phyloP scores from a whole-genome alignment of 2,329 filamentous ascomycete species.

The Diaporthe ampelina region DNA sequence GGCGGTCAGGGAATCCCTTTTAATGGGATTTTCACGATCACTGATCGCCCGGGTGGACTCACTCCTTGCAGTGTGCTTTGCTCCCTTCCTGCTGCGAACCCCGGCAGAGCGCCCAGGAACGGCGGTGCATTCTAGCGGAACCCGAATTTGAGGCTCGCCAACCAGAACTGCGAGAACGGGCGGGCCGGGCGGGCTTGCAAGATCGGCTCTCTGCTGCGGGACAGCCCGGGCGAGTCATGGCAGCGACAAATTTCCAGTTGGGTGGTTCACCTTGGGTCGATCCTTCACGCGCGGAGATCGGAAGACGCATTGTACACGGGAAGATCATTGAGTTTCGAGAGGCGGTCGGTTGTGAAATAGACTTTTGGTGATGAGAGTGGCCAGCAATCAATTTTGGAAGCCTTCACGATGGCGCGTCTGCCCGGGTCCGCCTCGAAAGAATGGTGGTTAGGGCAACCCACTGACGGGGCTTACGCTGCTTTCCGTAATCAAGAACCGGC shows the following conservation, averaged over 20 bases:
- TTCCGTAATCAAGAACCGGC: conserved; percentile 1
- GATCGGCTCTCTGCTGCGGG: conserved; percentile 18
- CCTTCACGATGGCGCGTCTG: not conserved
- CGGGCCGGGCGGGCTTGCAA: not conserved
- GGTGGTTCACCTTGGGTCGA: not conserved
- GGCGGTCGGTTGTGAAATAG: not conserved
- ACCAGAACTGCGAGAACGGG: conserved; percentile 11
- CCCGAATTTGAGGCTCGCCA: conserved; percentile 31
- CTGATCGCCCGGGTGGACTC: conserved; percentile 8
- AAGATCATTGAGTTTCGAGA: not conserved
- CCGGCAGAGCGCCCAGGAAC: conserved; percentile 21
- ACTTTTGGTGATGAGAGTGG: not conserved
- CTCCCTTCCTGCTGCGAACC: conserved; percentile 5
- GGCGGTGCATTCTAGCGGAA: conserved; percentile 22
- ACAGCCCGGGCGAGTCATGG: conserved; percentile 24
- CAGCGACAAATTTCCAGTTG: conserved; percentile 13
- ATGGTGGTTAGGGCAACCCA: conserved; percentile 5
- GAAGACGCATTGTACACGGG: not conserved
- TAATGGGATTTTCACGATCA: conserved; percentile 29
- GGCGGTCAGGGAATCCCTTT: conserved; percentile 28
- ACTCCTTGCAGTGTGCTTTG: not conserved
- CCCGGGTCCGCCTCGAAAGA: not conserved
- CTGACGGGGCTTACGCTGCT: not conserved
- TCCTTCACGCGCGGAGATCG: not conserved
- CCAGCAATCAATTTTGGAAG: not conserved